Conservation (phyloP, 345 rosid genomes). For the Chamaenerion angustifolium region DNA sequence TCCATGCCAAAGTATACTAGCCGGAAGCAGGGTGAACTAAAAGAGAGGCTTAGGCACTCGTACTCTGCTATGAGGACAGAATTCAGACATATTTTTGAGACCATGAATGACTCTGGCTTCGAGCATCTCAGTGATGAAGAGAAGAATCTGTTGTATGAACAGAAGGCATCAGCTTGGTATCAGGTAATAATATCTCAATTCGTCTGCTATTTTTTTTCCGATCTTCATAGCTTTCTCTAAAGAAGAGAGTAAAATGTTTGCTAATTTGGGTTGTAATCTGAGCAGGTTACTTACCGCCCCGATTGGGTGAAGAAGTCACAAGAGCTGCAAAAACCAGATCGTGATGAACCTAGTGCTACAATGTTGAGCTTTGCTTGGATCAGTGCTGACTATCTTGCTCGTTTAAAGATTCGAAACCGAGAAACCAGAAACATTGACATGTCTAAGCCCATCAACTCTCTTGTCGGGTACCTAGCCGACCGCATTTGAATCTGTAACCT, state of each 20-base stretch:
- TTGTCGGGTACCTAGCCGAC: slow-evolving; percentile 48
- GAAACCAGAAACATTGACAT: slow-evolving; percentile 22
- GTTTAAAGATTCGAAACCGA: slow-evolving; percentile 41
- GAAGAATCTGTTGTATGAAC: slow-evolving; percentile 41
- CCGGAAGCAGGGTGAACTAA: slow-evolving; percentile 59
- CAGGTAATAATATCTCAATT: slow-evolving; percentile 16
- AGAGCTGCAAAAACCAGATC: slow-evolving; percentile 33
- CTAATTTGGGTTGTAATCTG: slow-evolving; percentile 2
- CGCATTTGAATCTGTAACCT: slow-evolving; percentile 25
- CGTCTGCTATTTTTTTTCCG: not conserved
- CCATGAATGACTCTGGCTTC: slow-evolving; percentile 19
- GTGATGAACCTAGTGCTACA: slow-evolving; percentile 12
- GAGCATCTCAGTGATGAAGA: slow-evolving; percentile 45
- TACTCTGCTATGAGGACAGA: slow-evolving; percentile 63
- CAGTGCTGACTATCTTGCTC: slow-evolving; percentile 75
- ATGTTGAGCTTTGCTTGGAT: slow-evolving; percentile 89
- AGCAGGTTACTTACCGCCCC: slow-evolving; percentile 70
- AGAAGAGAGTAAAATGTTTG: too few species aligned
- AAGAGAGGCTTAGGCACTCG: slow-evolving; percentile 64
- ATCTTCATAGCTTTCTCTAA: too few species aligned
- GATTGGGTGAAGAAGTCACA: slow-evolving; percentile 45
- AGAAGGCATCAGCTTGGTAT: slow-evolving; percentile 90
- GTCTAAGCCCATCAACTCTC: slow-evolving; percentile 46
- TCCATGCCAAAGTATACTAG: slow-evolving; percentile 69
- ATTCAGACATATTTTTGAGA: slow-evolving; percentile 49